Percentiles rank a stretch among this genome's conserved stretches.
These are phyloP conservation scores for Rhodotorula babjevae DNA, from an alignment of 768 basidiomycete genomes.

Conservation along the genomic window DNA sequence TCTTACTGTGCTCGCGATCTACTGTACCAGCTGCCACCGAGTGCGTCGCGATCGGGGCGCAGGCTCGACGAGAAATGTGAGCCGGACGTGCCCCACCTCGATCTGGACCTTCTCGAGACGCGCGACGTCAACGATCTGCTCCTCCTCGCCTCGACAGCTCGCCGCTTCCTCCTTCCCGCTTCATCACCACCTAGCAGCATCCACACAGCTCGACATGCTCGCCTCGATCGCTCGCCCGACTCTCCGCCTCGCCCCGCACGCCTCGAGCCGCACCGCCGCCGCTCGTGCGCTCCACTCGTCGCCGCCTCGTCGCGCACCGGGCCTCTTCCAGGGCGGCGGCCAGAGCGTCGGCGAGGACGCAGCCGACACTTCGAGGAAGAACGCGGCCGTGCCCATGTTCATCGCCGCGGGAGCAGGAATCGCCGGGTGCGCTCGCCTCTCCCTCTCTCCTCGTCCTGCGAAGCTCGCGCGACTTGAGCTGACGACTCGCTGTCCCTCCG, in stretches of 20 bases:
- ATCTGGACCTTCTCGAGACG: too few relatives aligned
- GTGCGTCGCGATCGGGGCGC: too few relatives aligned
- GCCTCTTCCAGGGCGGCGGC: background rate
- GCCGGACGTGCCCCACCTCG: too few relatives aligned
- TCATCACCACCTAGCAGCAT: background rate
- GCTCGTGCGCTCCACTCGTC: background rate
- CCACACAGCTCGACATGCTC: background rate
- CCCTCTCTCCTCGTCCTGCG: too few relatives aligned
- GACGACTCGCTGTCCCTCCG: background rate
- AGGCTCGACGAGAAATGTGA: too few relatives aligned
- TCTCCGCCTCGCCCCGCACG: background rate
- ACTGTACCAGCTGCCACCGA: too few relatives aligned
- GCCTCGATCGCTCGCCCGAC: background rate
- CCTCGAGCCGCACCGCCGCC: background rate
- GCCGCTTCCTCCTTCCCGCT: too few relatives aligned
- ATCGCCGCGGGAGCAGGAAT: background rate
- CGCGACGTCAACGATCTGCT: too few relatives aligned
- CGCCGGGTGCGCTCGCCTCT: background rate
- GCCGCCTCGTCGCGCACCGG: background rate
- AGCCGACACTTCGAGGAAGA: constrained; percentile 4
- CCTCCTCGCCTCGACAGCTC: background rate
- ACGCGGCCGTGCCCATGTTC: background rate
- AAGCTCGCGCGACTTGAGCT: too few relatives aligned
- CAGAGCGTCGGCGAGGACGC: constrained; percentile 3
- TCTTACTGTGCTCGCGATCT: too few relatives aligned